phyloP scores from a whole-genome alignment of 148 eudicot species.

The Cornus suecica region DNA sequence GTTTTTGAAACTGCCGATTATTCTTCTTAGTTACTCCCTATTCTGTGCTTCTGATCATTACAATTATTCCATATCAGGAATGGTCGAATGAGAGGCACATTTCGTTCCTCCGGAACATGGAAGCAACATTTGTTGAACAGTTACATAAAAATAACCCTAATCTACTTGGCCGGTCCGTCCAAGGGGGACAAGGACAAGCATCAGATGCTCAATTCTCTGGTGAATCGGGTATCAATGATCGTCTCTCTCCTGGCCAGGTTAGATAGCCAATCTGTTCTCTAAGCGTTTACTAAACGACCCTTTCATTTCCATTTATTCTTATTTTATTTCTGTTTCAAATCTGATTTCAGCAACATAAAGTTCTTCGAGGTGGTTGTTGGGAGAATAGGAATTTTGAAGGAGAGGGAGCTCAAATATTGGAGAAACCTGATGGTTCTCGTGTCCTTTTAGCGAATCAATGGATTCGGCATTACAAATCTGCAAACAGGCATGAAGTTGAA shows the following conservation, averaged over 20 bases:
- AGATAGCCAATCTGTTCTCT: slow-evolving; percentile 1
- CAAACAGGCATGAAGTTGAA: slow-evolving; percentile 20
- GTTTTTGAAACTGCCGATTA: background rate
- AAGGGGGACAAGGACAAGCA: slow-evolving; percentile 16
- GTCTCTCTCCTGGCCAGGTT: slow-evolving; percentile 47
- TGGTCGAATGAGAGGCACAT: slow-evolving; percentile 97
- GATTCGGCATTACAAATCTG: slow-evolving; percentile 52
- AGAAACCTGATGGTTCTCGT: slow-evolving; percentile 24
- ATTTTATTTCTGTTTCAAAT: background rate
- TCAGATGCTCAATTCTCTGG: slow-evolving; percentile 32
- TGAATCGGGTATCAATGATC: slow-evolving; percentile 21
- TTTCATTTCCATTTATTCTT: background rate
- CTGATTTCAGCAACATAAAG: slow-evolving; percentile 46
- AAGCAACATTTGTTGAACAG: slow-evolving; percentile 78
- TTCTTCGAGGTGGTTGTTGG: slow-evolving; percentile 58
- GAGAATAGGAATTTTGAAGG: slow-evolving; percentile 34
- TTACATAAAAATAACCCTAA: slow-evolving; percentile 60
- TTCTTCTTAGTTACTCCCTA: background rate
- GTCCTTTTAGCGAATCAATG: slow-evolving; percentile 46
- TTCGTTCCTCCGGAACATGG: slow-evolving; percentile 81
- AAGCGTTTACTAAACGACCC: no score
- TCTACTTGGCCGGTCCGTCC: slow-evolving; percentile 34
- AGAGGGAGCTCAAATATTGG: slow-evolving; percentile 33
- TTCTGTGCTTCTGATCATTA: slow-evolving; percentile 7
- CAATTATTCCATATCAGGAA: slow-evolving; percentile 36